phyloP scores from a whole-genome alignment of 768 basidiomycete genomes.

The Baorangia bicolor region DNA sequence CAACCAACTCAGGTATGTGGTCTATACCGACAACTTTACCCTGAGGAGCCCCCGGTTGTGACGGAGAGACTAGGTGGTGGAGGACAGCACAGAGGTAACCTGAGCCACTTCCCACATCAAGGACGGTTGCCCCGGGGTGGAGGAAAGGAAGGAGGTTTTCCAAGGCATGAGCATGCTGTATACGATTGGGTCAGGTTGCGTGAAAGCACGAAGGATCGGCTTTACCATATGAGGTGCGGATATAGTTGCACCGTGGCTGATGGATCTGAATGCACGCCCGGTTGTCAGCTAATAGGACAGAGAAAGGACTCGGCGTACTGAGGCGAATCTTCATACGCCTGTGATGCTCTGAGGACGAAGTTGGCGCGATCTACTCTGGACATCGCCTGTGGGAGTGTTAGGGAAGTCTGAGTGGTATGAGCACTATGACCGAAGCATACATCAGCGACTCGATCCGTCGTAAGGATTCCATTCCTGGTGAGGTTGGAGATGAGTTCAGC shows the following conservation, averaged over 20 bases:
- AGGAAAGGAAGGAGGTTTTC: constrained; percentile 77
- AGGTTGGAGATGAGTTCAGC: constrained; percentile 73
- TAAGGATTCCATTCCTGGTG: constrained; percentile 50
- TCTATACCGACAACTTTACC: constrained; percentile 87
- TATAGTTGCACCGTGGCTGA: constrained; percentile 88
- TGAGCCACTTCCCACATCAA: constrained; percentile 89
- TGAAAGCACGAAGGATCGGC: not conserved
- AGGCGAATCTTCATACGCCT: constrained; percentile 80
- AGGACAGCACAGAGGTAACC: constrained; percentile 86
- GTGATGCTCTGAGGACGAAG: constrained; percentile 49
- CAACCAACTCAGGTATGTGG: constrained; percentile 77
- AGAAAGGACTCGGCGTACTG: constrained; percentile 48
- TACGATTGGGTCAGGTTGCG: not conserved
- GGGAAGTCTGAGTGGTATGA: not conserved
- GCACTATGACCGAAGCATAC: constrained; percentile 37
- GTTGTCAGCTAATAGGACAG: not conserved
- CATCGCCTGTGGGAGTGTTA: constrained; percentile 55
- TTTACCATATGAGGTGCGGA: constrained; percentile 94
- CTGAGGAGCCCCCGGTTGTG: constrained; percentile 17
- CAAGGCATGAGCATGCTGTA: constrained; percentile 82
- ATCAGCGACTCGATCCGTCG: constrained; percentile 50
- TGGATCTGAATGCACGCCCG: constrained; percentile 44
- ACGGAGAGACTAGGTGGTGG: constrained; percentile 59
- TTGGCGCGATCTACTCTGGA: constrained; percentile 63
- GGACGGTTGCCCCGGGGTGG: constrained; percentile 65